Evolutionary conservation across 495 filamentous ascomycete species (phyloP).

Genomic region (Parachaetomium inaequale): DNA sequence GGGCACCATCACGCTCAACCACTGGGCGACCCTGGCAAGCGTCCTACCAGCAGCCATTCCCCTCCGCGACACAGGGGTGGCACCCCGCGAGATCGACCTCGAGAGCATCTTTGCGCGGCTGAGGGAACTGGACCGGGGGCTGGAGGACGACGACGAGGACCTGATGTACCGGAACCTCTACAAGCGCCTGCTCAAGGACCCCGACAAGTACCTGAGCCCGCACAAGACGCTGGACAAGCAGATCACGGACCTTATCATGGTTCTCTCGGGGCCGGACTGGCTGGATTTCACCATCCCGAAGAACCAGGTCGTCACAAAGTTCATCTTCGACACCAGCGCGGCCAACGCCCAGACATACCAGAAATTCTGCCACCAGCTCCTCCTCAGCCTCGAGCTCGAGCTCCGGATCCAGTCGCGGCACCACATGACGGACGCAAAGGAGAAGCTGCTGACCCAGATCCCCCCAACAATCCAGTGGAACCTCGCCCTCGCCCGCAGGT

Average conservation of each 20-base stretch:
- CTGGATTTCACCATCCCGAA: constrained; percentile 61
- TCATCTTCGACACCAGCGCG: constrained; percentile 46
- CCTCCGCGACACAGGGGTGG: constrained; percentile 48
- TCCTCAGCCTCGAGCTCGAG: constrained; percentile 65
- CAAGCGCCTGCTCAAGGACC: constrained; percentile 48
- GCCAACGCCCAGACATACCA: constrained; percentile 44
- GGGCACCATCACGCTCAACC: constrained; percentile 60
- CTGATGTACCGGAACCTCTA: constrained; percentile 54
- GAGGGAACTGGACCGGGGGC: constrained; percentile 50
- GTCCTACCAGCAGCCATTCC: constrained; percentile 44
- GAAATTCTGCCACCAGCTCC: constrained; percentile 69
- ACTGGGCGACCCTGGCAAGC: constrained; percentile 52
- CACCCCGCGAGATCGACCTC: constrained; percentile 52
- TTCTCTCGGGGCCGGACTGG: constrained; percentile 59
- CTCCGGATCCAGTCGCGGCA: constrained; percentile 54
- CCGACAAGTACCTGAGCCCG: constrained; percentile 47
- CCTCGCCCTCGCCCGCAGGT: constrained; percentile 62
- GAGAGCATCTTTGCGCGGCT: constrained; percentile 53
- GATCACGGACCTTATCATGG: constrained; percentile 63
- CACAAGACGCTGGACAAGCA: constrained; percentile 60
- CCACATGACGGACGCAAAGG: constrained; percentile 52
- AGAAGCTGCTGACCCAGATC: constrained; percentile 54
- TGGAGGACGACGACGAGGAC: constrained; percentile 55
- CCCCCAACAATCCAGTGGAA: constrained; percentile 66
- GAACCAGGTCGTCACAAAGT: constrained; percentile 59